These are phyloP conservation scores for Helotiales sp. DNA, from an alignment of 2,329 filamentous ascomycete species.

Conservation along the genomic window DNA sequence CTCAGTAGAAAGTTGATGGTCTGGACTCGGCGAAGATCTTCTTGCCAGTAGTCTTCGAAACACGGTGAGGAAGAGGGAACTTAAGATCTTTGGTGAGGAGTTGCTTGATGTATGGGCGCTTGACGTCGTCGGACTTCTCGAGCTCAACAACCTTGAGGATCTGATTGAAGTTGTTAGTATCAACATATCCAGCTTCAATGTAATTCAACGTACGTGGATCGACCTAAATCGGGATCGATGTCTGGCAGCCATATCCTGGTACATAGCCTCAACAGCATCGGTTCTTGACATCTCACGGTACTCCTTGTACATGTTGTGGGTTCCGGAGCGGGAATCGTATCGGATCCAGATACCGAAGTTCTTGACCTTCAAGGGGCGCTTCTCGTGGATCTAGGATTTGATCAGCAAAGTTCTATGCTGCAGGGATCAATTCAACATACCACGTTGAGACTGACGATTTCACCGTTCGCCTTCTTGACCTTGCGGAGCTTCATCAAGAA, in stretches of 20 bases:
- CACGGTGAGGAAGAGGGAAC: slow-evolving; percentile 98
- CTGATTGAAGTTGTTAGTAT: slow-evolving; percentile 46
- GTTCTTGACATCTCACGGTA: slow-evolving; percentile 98
- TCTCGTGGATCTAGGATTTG: slow-evolving; percentile 81
- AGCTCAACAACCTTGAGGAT: slow-evolving; percentile 98
- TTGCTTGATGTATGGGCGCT: slow-evolving; percentile 99
- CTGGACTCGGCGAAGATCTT: slow-evolving; percentile 93
- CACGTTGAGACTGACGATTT: slow-evolving; percentile 96
- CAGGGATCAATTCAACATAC: slow-evolving; percentile 55
- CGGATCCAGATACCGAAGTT: slow-evolving; percentile 99
- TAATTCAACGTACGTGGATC: slow-evolving; percentile 78
- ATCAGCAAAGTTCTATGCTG: slow-evolving; percentile 15
- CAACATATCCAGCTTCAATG: not conserved
- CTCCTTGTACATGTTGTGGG: slow-evolving; percentile 99
- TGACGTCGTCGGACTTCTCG: slow-evolving; percentile 91
- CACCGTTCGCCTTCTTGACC: slow-evolving; percentile 99
- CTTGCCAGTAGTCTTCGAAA: slow-evolving; percentile 78
- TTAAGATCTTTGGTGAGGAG: slow-evolving; percentile 91
- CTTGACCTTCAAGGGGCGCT: slow-evolving; percentile 99
- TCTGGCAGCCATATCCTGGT: slow-evolving; percentile 99
- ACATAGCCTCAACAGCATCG: slow-evolving; percentile 93
- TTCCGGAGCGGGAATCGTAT: slow-evolving; percentile 99
- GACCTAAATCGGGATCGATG: slow-evolving; percentile 98
- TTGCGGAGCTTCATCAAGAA: slow-evolving; percentile 99
- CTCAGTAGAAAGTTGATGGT: slow-evolving; percentile 92